Evolutionary conservation across 495 filamentous ascomycete species (phyloP).

Genomic region (Diplogelasinospora grovesii): DNA sequence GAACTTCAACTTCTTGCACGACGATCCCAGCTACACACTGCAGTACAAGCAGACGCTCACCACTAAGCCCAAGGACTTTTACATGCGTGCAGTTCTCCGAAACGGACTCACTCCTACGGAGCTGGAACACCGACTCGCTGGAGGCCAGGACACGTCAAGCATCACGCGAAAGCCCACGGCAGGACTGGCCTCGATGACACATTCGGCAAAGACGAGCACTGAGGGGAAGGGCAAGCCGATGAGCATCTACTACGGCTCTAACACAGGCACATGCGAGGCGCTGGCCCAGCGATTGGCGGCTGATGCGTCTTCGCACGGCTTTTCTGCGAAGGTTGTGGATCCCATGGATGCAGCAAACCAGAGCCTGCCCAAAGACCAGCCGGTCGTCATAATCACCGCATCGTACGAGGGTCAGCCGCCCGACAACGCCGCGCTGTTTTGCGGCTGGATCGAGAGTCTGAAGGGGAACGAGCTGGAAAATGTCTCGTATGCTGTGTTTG

Average conservation of each 20-base stretch:
- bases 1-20: slow-evolving; percentile 53
- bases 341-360: slow-evolving; percentile 56
- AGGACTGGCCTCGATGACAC: slow-evolving; percentile 5
- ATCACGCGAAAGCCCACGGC: not conserved
- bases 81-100: slow-evolving; percentile 58
- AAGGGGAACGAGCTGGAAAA: slow-evolving; percentile 45
- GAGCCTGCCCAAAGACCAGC: slow-evolving; percentile 53
- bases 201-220: not conserved
- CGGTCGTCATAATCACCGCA: slow-evolving; percentile 60
- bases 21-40: slow-evolving; percentile 56
- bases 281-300: slow-evolving; percentile 57
- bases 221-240: slow-evolving; percentile 35
- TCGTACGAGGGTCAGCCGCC: slow-evolving; percentile 72
- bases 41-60: slow-evolving; percentile 66
- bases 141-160: slow-evolving; percentile 6
- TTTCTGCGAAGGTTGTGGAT: slow-evolving; percentile 45
- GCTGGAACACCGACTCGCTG: slow-evolving; percentile 46
- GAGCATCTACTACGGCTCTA: slow-evolving; percentile 66
- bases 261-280: slow-evolving; percentile 69
- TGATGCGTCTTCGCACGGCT: slow-evolving; percentile 53
- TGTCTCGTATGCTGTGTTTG: slow-evolving; percentile 60
- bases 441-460: slow-evolving; percentile 54
- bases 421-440: slow-evolving; percentile 66
- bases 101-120: slow-evolving; percentile 51
- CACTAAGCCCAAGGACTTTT: slow-evolving; percentile 68